phyloP scores from a whole-genome alignment of 116 monocot genomes.

The Zostera marina region DNA sequence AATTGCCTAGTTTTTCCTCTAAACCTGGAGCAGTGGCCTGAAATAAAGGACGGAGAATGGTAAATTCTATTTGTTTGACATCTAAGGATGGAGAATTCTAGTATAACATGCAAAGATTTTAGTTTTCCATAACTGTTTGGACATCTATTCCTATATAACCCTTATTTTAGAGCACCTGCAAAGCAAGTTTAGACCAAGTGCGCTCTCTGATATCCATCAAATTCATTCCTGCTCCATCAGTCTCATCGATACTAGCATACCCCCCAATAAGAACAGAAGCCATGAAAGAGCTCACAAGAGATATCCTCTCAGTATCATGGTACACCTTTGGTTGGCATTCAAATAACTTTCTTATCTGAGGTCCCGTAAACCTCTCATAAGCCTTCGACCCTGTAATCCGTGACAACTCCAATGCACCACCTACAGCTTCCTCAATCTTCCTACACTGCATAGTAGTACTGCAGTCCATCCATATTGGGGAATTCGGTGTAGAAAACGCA shows the following conservation, averaged over 20 bases:
- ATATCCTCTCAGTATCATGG: conserved; percentile 83
- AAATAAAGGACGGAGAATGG: conserved; percentile 3
- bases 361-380: conserved; percentile 85
- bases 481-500: conserved; percentile 63
- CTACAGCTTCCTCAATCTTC: conserved; percentile 73
- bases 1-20: conserved; percentile 72
- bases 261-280: conserved; percentile 60
- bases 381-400: conserved; percentile 82
- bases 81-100: too few relatives aligned
- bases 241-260: conserved; percentile 79
- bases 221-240: conserved; percentile 95
- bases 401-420: conserved; percentile 67
- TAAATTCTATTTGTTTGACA: too few relatives aligned
- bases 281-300: conserved; percentile 95
- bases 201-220: conserved; percentile 75
- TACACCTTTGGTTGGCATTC: conserved; percentile 41
- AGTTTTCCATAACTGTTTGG: background rate
- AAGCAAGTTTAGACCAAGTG: conserved; percentile 53
- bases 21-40: conserved; percentile 87
- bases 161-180: conserved; percentile 34
- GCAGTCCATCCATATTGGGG: conserved; percentile 97
- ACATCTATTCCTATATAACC: background rate
- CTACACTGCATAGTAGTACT: conserved; percentile 77
- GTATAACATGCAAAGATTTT: too few relatives aligned
- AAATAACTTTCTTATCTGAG: conserved; percentile 77